These are phyloP conservation scores for Phellinidium pouzarii DNA, from an alignment of 1,284 basidiomycete genomes.

Conservation along the genomic window DNA sequence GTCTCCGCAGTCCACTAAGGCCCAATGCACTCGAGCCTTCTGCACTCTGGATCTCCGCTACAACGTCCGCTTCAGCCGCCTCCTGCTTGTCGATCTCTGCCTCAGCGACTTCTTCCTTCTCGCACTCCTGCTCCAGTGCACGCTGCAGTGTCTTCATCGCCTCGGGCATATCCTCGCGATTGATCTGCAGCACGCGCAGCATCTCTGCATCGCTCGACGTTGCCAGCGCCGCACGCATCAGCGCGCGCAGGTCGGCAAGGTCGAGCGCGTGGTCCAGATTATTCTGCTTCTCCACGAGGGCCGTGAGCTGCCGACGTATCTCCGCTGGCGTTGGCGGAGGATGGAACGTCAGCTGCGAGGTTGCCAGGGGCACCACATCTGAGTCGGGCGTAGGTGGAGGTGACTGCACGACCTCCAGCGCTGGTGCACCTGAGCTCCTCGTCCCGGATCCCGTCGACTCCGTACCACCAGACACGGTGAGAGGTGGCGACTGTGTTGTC, in stretches of 20 bases:
- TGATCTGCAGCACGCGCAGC: constrained; percentile 55
- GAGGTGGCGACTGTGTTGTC: not conserved
- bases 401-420: constrained; percentile 11
- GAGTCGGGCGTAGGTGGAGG: constrained; percentile 18
- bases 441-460: constrained; percentile 5
- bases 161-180: constrained; percentile 66
- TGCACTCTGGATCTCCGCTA: not conserved
- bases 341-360: constrained; percentile 12
- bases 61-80: constrained; percentile 1
- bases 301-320: constrained; percentile 8
- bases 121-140: constrained; percentile 48
- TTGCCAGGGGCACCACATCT: not conserved
- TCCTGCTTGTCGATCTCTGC: not conserved
- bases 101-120: constrained; percentile 26
- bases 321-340: constrained; percentile 11
- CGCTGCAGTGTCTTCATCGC: constrained; percentile 73
- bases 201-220: constrained; percentile 58
- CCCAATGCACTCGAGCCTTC: constrained; percentile 19
- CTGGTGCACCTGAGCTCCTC: constrained; percentile 1
- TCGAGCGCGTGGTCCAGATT: constrained; percentile 48
- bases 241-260: constrained; percentile 46
- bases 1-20: constrained; percentile 24
- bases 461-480: not conserved
- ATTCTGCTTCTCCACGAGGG: constrained; percentile 38
- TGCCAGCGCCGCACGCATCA: constrained; percentile 52